Base-by-base conservation (phyloP, 306 rosid genomes). In the Dryas alaskensis region DNA sequence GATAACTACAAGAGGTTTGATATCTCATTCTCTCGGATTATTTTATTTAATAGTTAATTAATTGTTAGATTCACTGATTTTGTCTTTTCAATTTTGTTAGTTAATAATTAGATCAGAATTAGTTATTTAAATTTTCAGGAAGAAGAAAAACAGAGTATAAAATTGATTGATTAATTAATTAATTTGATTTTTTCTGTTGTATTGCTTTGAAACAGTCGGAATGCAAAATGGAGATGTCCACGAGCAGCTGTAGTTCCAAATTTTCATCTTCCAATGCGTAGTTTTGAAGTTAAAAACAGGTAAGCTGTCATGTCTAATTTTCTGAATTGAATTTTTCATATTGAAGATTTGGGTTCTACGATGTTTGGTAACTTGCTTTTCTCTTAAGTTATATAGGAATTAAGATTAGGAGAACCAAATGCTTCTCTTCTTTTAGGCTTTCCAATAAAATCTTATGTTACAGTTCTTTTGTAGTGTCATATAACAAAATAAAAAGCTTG, bases 261-360 rank as follows among this genome's bases (percentile, higher is more conserved):
- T 80, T 73, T 84, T 73, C 99, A 94, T 81, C 97, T 94, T 50
- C 99, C 99, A 16, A 94, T 89, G 99, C 99, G 99, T 19, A 94
- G 97, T 66, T 88, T 81, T 8, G 98, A 94, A 83, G 63, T 86
- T 55, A 92, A 94, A 76, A 88, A 94, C 76, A 85, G 95, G 98
- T 88, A 66, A 73, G 73, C 37, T 78, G 59, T 42, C 65, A 8
- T 67, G 5, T 67, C 16, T 40, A 19, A 57, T 79, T 43, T 55
- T 42, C 67, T 65, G 77, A 52, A 43, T 45, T n/a, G 47, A 27
- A 7, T 13, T 81, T 46, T 46, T 65, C 17, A 43, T 66, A 42
- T 39, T 59, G 16, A 51, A 57, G 4, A 54, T 58, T 10, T 59
- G 51, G 69, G 57, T 27, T 60, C 59, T 16, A 37, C 1, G 46